Evolutionary conservation across 1,284 basidiomycete genomes (phyloP), one percentile per base, ranked within the genome.

Genomic region (Sphaerobolus stellatus): DNA sequence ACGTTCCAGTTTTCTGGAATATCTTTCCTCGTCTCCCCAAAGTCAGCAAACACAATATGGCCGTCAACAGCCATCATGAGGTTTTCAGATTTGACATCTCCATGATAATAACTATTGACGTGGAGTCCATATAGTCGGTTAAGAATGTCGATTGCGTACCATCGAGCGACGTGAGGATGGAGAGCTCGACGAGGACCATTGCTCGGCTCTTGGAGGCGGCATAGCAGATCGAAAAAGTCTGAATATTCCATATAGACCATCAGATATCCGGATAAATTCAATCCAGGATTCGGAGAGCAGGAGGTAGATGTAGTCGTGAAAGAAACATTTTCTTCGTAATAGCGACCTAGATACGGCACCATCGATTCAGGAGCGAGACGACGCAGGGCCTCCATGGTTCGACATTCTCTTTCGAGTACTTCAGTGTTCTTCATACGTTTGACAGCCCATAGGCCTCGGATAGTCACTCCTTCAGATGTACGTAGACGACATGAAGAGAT

Each of bases 31-130:
- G 47, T 34, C 13, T 48, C 28, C 30, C 47, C 47, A 48, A 48
- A 34, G 29, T 48, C 47, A 6, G 28, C 47, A 13, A 48, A 48
- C 16, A 48, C 14, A 20, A 48, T 28, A 22, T 34, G 47, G 7
- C 29, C 47, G 16, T 48, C 47, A 7, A 5, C 27, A 14, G 9
- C 16, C 47, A 48, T 33, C 27, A 48, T 8, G n/a, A 48, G 29
- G 20, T 48, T 48, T 24, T 48, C 47, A 16, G 47, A 18, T 24
- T 48, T 48, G 28, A 48, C 47, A 22, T 33, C 47, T 6, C 47
- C 47, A 22, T 48, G 47, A 33, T 48, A 48, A 34, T 48, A 48
- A 8, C 47, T 31, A 14, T 18, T 16, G 6, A 22, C 8, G 30
- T 48, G 47, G 27, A 48, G n/a, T 11, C 6, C 47, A 5, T 18